Conservation (phyloP, 208 protist species). For the Acanthamoeba healyi region DNA sequence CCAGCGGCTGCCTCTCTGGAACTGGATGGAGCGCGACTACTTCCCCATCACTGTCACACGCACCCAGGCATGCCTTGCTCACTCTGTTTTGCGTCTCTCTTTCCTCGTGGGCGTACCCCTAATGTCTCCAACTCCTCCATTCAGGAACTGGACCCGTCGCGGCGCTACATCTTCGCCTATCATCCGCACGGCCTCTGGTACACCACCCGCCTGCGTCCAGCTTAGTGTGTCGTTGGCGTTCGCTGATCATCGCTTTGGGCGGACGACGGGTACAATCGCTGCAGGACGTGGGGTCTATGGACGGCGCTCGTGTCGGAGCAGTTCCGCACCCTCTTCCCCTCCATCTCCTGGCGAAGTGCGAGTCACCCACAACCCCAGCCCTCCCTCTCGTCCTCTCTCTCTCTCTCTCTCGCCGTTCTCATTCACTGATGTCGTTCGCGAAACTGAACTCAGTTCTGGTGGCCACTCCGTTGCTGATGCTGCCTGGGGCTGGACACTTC, state of each 20-base stretch:
- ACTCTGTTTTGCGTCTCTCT: background rate
- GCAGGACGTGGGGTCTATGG: constrained; percentile 3
- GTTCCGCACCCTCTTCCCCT: background rate
- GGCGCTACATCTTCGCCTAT: constrained; percentile 16
- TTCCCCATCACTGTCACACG: constrained; percentile 4
- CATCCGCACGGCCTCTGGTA: constrained; percentile 8
- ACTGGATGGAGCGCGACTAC: background rate
- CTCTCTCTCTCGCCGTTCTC: background rate
- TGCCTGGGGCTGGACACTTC: background rate
- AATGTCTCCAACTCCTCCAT: no score
- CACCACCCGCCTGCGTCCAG: no score
- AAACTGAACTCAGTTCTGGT: background rate
- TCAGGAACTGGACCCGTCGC: background rate
- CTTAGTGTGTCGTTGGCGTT: background rate
- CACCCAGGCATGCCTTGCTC: background rate
- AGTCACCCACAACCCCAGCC: background rate
- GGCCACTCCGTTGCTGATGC: background rate
- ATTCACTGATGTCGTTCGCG: background rate
- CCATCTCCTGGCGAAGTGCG: constrained; percentile 11
- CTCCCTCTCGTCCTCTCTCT: background rate
- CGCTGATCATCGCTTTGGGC: no score
- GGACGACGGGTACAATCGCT: no score
- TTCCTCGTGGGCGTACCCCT: no score
- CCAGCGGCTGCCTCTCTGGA: background rate
- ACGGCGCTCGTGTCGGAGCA: constrained; percentile 1